Conservation (phyloP, 352 stramenopile genomes). For the Phytophthora uliginosa region DNA sequence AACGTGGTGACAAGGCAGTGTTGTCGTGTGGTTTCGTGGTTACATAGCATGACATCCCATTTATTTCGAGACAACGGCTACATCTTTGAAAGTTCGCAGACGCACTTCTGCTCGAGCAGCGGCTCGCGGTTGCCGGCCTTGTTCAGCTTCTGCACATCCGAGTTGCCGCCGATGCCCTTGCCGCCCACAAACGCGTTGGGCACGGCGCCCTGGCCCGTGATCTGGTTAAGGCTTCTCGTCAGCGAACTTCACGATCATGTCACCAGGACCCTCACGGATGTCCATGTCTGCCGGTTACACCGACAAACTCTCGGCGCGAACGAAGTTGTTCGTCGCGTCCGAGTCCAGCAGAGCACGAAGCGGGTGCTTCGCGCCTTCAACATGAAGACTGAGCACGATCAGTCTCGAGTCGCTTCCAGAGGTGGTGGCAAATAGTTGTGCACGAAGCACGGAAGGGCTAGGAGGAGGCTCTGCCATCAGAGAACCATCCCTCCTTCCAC, state of each 20-base stretch:
- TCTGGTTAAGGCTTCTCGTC: conserved; percentile 33
- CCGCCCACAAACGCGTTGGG: too few species aligned
- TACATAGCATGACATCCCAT: too few species aligned
- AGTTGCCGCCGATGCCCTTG: too few species aligned
- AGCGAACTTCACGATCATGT: conserved; percentile 29
- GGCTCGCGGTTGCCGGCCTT: too few species aligned
- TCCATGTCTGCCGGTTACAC: conserved; percentile 21
- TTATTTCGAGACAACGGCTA: too few species aligned
- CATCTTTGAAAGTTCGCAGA: too few species aligned
- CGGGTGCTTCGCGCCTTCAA: conserved; percentile 9
- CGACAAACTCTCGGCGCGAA: conserved; percentile 18
- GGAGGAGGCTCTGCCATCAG: neutral
- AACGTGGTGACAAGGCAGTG: too few species aligned
- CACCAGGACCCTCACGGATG: conserved; percentile 6
- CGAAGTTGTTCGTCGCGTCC: conserved; percentile 39
- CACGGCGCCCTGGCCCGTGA: too few species aligned
- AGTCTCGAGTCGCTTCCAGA: conserved; percentile 19
- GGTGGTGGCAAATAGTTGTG: conserved; percentile 25
- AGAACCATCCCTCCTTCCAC: neutral
- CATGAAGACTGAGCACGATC: conserved; percentile 26
- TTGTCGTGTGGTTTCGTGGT: too few species aligned
- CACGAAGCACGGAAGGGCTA: neutral
- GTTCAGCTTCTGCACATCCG: too few species aligned
- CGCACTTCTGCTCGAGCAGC: too few species aligned
- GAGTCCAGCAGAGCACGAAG: conserved; percentile 29